These are phyloP conservation scores for Pyrus betulifolia DNA, from an alignment of 306 rosid species.

Conservation along the genomic window DNA sequence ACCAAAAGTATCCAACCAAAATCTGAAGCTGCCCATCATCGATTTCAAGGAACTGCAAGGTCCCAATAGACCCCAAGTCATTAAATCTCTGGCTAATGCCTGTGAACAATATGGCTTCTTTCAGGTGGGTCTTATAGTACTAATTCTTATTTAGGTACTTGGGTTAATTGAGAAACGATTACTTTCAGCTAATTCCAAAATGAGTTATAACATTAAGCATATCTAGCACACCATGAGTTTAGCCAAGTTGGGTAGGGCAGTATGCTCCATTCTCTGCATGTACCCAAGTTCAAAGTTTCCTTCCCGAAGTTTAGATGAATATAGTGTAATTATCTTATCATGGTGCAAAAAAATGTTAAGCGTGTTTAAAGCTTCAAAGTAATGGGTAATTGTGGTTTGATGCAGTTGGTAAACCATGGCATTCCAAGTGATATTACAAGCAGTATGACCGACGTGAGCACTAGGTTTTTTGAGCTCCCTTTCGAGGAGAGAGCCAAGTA, in stretches of 20 bases:
- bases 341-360: neutral
- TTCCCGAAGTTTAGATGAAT: no score
- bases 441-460: slow-evolving; percentile 52
- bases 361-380: neutral
- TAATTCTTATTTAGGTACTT: neutral
- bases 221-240: no score
- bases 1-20: slow-evolving; percentile 5
- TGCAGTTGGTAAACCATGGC: slow-evolving; percentile 75
- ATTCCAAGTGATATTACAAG: slow-evolving; percentile 44
- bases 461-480: slow-evolving; percentile 65
- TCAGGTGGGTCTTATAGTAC: slow-evolving; percentile 39
- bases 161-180: no score
- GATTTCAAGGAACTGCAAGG: slow-evolving; percentile 60
- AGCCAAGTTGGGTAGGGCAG: no score
- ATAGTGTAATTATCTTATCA: no score
- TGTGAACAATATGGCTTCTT: slow-evolving; percentile 66
- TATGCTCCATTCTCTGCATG: no score
- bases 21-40: slow-evolving; percentile 56
- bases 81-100: slow-evolving; percentile 52
- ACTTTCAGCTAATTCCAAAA: no score
- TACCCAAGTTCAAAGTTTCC: no score
- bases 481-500: slow-evolving; percentile 67
- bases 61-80: slow-evolving; percentile 41
- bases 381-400: neutral
- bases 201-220: no score